Conservation (phyloP, 352 stramenopile genomes). For the Aphanomyces astaci region DNA sequence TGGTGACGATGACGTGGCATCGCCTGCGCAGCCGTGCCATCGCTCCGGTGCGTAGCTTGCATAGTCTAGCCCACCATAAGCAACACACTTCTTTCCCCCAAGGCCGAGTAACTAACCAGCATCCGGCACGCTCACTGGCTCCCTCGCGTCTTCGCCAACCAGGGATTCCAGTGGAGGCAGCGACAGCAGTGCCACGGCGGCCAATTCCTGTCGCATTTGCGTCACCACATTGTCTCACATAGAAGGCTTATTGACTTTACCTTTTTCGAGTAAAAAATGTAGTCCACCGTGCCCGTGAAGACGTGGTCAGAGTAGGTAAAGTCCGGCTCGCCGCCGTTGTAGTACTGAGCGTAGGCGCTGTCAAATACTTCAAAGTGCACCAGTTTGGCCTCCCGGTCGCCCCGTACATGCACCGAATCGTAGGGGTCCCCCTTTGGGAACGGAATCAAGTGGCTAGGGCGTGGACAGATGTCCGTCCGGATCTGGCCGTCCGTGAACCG, state of each 20-base stretch:
- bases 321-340: slow-evolving; percentile 49
- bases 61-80: slow-evolving; percentile 29
- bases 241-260: too few species aligned
- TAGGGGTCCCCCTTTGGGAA: slow-evolving; percentile 33
- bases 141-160: slow-evolving; percentile 36
- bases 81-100: too few species aligned
- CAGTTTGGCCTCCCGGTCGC: slow-evolving; percentile 40
- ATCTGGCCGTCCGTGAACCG: slow-evolving; percentile 43
- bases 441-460: slow-evolving; percentile 20
- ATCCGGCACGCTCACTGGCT: slow-evolving; percentile 25
- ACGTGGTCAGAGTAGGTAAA: slow-evolving; percentile 56
- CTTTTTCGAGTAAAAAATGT: slow-evolving; percentile 71
- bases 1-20: not conserved
- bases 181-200: slow-evolving; percentile 45
- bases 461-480: slow-evolving; percentile 37
- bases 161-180: slow-evolving; percentile 43
- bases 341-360: slow-evolving; percentile 60
- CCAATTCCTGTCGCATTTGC: slow-evolving; percentile 29
- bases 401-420: slow-evolving; percentile 32
- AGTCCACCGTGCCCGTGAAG: slow-evolving; percentile 66
- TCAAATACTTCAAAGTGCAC: slow-evolving; percentile 58
- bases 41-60: slow-evolving; percentile 33
- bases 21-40: slow-evolving; percentile 25
- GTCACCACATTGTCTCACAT: too few species aligned
- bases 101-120: not conserved